Evolutionary conservation across 2,329 filamentous ascomycete species (phyloP), one percentile per base, ranked within the genome.

Genomic region (Verticillium nubilum): DNA sequence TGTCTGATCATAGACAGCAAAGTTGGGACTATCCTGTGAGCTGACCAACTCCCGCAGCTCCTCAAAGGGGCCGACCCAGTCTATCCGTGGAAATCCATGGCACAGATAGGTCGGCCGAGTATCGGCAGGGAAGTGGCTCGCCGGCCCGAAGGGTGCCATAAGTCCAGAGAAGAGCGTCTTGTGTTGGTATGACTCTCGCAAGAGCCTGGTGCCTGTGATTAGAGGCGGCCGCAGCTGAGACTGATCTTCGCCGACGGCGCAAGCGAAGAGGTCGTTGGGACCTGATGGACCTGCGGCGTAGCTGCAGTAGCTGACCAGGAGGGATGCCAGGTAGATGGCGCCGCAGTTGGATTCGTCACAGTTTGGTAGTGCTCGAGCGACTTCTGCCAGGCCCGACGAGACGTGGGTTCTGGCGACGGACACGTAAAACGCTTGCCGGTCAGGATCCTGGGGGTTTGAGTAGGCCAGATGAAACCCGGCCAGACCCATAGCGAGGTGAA

Each of bases 251-350:
- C 60, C 65, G 29, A 65, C 59, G 52, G 66, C 59, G 60, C 67
- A 70, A 17, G 72, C 60, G 13, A 72, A 66, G 4, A 72, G 63
- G 29, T 72, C 70, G 29, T 69, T 62, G 2, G 62, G 62, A 10
- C 67, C 62, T 4, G 62, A 65, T 2, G 70, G 70, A 2, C 70
- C 70, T 6, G 69, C 68, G 28, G 70, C 70, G 59, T 72, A 70
- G 7, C 66, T 66, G 50, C 67, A 70, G 50, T 69, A 70, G 54
- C 69, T 71, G 6, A 70, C 64, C 5, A 72, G 63, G 23, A 67
- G 58, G 7, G 69, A 64, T 2, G 68, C 64, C 7, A 70, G 60
- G 54, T 72, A 71, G 15, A 70, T 58, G 7, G 69, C 65, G n/a
- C 68, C 68, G 42, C 69, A 72, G 54, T 69, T 71, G 52, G 61